Evolutionary conservation across 352 stramenopile species (phyloP).

Genomic region (Globisporangium middletonii): DNA sequence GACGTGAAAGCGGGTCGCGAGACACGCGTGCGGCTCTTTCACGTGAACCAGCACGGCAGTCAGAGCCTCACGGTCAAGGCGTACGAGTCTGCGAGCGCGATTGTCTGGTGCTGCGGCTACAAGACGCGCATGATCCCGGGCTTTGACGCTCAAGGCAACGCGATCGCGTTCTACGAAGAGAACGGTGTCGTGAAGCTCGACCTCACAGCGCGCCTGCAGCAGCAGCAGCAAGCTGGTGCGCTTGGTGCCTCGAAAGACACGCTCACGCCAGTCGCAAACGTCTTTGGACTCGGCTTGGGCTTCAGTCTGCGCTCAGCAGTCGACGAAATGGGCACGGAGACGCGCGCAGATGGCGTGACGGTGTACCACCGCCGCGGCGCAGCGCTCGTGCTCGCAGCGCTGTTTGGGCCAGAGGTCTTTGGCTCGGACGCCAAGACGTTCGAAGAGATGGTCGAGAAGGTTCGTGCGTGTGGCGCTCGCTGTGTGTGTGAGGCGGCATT

Average conservation of each 20-base stretch:
- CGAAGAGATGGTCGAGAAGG: constrained; percentile 85
- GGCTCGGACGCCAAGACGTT: constrained; percentile 49
- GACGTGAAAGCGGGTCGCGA: constrained; percentile 56
- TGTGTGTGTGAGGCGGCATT: neutral
- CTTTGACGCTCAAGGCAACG: constrained; percentile 38
- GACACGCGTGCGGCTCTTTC: constrained; percentile 58
- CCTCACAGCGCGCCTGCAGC: constrained; percentile 41
- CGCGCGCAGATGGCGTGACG: constrained; percentile 72
- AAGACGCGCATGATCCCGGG: constrained; percentile 50
- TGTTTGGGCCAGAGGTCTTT: constrained; percentile 61
- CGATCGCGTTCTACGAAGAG: constrained; percentile 36
- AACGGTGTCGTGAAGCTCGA: constrained; percentile 71
- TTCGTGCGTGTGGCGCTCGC: neutral
- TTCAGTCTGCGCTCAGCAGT: constrained; percentile 72
- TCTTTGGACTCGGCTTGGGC: constrained; percentile 71
- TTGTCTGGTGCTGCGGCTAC: constrained; percentile 83
- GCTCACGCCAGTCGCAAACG: constrained; percentile 8
- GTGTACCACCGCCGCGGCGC: constrained; percentile 83
- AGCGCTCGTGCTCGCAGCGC: constrained; percentile 53
- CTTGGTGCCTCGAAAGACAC: neutral
- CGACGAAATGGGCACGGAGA: constrained; percentile 76
- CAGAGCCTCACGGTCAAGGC: constrained; percentile 52
- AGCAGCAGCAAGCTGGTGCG: neutral
- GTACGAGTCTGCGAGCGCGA: constrained; percentile 60
- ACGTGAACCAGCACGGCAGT: constrained; percentile 55